Evolutionary conservation across 106 monocot species (phyloP), one percentile per base, ranked within the genome.

Genomic region (Allium sativum): DNA sequence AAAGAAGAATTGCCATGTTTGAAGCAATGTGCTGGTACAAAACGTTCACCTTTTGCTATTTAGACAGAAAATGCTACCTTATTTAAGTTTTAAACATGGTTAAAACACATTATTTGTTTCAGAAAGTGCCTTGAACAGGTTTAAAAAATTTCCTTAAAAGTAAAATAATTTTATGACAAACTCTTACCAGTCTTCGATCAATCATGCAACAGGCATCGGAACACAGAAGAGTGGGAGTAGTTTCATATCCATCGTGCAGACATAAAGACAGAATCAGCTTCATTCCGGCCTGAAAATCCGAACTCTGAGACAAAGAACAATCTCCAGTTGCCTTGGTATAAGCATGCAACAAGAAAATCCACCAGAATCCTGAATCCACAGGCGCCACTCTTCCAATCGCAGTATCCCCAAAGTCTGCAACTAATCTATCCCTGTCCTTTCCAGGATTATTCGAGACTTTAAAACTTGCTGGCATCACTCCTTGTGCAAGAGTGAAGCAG

Each of bases 381-480:
- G 48, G 48, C 13, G 48, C 48, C 11, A 50, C 48, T 15, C 48
- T 11, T 50, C 48, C 48, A 15, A 50, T 50, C 15, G 48, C 48
- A 51, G 59, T 76, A 31, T 72, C 76, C 14, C 81, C 81, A 73
- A 76, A 81, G 44, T 81, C 81, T 54, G 81, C 76, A 55, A 76
- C 54, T 58, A 81, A 59, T 43, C 52, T 76, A 54, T 81, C 81
- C 15, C 8, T 10, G 9, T 76, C 50, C 10, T 64, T 43, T 54
- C 44, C n/a, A 9, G 66, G 63, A 44, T 72, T 68, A 59, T 75
- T 70, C 12, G 57, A n/a, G 48, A 81, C 81, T 64, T 81, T 81
- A 45, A 81, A 81, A 42, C 81, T 81, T 53, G 81, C 81, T 16
- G 81, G 81, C 81, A 81, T 81, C 14, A 52, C 81, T 10, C 76